A percentile compares a stretch with the other conserved stretches of the same genome.
These are phyloP conservation scores for Candida xiaguanensis DNA, from an alignment of 805 yeast genomes.

Conservation along the genomic window DNA sequence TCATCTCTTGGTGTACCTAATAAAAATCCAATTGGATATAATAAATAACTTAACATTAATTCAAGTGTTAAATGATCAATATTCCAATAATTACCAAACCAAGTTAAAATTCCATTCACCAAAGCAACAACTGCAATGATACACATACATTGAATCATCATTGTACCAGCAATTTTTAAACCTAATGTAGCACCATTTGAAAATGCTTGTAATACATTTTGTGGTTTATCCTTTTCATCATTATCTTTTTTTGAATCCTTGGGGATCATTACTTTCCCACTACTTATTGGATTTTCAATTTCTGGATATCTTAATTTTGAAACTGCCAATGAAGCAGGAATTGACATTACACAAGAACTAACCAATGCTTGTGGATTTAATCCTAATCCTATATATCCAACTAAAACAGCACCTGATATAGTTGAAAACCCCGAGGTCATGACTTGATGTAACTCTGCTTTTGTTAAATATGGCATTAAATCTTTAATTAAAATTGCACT, in stretches of 20 bases:
- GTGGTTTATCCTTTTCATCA: conserved; percentile 21
- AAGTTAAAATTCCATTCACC: conserved; percentile 51
- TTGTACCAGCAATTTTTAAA: conserved; percentile 51
- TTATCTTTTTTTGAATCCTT: conserved; percentile 28
- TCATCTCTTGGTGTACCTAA: conserved; percentile 54
- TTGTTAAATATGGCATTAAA: conserved; percentile 54
- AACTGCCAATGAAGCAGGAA: conserved; percentile 60
- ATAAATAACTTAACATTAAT: conserved; percentile 52
- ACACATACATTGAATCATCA: conserved; percentile 56
- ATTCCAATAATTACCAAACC: conserved; percentile 65
- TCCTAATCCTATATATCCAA: conserved; percentile 60
- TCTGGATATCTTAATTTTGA: conserved; percentile 60
- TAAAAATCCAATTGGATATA: conserved; percentile 59
- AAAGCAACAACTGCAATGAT: conserved; percentile 58
- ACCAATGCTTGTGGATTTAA: conserved; percentile 59
- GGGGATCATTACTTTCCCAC: conserved; percentile 46
- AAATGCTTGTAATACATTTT: conserved; percentile 57
- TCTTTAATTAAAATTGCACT: conserved; percentile 59
- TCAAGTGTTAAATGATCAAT: conserved; percentile 50
- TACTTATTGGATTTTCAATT: conserved; percentile 50
- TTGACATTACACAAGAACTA: conserved; percentile 67
- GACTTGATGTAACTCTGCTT: conserved; percentile 59
- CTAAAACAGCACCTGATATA: conserved; percentile 61
- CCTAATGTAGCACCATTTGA: conserved; percentile 59
- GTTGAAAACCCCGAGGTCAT: conserved; percentile 64